Evolutionary conservation across 2,329 filamentous ascomycete species (phyloP).

Genomic region (Fusarium pininemorale): DNA sequence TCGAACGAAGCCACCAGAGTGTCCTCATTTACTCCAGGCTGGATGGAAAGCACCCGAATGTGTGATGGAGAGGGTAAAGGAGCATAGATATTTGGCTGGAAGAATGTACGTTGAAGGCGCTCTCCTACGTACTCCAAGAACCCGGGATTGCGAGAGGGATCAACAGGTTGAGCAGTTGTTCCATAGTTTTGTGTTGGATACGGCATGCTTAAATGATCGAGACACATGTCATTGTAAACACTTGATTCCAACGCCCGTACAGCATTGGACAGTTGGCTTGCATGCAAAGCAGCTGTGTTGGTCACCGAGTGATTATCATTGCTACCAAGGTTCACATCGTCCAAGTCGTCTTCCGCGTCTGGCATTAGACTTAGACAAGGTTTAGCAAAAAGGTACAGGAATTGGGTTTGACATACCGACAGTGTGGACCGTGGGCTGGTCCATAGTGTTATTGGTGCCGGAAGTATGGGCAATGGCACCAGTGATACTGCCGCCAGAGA

Average conservation of each 20-base stretch:
- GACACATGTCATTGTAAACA: not conserved
- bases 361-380: not conserved
- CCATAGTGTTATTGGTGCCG: no score
- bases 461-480: not conserved
- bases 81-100: not conserved
- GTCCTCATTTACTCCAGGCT: not conserved
- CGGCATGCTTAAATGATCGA: not conserved
- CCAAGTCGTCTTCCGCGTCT: not conserved
- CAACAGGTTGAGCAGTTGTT: not conserved
- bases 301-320: not conserved
- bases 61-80: not conserved
- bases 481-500: not conserved
- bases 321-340: not conserved
- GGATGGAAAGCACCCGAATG: not conserved
- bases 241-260: not conserved
- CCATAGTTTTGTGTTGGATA: not conserved
- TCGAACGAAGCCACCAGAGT: not conserved
- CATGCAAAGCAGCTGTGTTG: not conserved
- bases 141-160: not conserved
- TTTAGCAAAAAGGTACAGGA: not conserved
- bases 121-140: not conserved
- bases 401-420: not conserved
- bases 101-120: not conserved
- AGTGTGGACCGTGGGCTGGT: not conserved
- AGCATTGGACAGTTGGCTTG: rapidly evolving